Percentiles rank a stretch among this genome's conserved stretches.
These are phyloP conservation scores for Apiotrichum akiyoshidainum DNA, from an alignment of 1,284 basidiomycete species.

Conservation along the genomic window DNA sequence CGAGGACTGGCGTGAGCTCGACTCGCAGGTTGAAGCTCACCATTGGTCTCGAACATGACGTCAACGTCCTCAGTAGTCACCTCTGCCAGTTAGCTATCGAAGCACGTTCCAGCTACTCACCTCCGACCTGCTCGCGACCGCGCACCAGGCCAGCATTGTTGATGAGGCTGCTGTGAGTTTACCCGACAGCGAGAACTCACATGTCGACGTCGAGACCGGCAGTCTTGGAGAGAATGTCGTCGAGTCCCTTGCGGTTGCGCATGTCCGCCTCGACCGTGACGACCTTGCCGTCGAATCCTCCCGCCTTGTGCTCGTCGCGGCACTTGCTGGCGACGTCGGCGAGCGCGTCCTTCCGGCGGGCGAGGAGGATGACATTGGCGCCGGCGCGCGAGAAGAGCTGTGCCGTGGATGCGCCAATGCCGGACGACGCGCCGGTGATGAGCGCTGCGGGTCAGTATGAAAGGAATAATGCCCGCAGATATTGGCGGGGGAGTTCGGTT, in stretches of 20 bases:
- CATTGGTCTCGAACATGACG: conserved; percentile 86
- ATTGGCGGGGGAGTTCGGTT: not conserved
- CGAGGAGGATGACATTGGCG: conserved; percentile 42
- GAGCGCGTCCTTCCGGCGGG: conserved; percentile 39
- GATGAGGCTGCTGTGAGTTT: conserved; percentile 35
- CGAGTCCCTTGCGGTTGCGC: conserved; percentile 32
- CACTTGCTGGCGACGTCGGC: conserved; percentile 33
- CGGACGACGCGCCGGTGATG: conserved; percentile 45
- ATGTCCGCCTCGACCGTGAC: conserved; percentile 42
- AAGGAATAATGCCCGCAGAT: not conserved
- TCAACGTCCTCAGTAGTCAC: conserved; percentile 46
- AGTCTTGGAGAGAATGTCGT: conserved; percentile 26
- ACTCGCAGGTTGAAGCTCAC: conserved; percentile 13
- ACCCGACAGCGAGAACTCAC: conserved; percentile 24
- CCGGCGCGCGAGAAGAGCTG: conserved; percentile 42
- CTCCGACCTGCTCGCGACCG: conserved; percentile 47
- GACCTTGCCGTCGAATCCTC: conserved; percentile 30
- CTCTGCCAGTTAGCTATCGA: conserved; percentile 23
- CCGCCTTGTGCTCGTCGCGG: conserved; percentile 25
- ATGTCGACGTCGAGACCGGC: conserved; percentile 42
- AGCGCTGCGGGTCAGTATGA: conserved; percentile 28
- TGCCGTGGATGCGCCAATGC: conserved; percentile 47
- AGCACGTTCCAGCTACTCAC: conserved; percentile 23
- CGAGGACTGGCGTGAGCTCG: conserved; percentile 30
- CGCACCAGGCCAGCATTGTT: conserved; percentile 51